These are phyloP conservation scores for Paulownia fortunei DNA, from an alignment of 257 asterid genomes.

Conservation along the genomic window DNA sequence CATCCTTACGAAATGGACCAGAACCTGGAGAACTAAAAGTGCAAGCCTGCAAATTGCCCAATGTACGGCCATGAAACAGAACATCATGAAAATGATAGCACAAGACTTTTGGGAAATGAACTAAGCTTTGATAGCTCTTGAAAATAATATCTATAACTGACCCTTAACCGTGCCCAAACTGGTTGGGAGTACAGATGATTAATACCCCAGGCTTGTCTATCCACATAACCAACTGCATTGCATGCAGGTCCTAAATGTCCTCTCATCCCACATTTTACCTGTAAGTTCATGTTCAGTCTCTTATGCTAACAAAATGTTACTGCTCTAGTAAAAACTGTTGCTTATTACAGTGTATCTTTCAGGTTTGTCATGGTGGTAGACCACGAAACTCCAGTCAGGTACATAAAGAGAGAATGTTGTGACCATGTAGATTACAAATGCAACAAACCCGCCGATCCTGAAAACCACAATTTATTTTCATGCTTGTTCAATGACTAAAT, in stretches of 20 bases:
- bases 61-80: conserved; percentile 2
- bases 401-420: conserved; percentile 70
- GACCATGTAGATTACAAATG: conserved; percentile 68
- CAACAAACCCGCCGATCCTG: conserved; percentile 76
- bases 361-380: conserved; percentile 24
- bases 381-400: conserved; percentile 81
- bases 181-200: conserved; percentile 80
- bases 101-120: background rate
- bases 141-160: background rate
- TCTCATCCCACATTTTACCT: conserved; percentile 97
- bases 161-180: conserved; percentile 73
- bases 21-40: conserved; percentile 71
- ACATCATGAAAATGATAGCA: background rate
- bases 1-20: conserved; percentile 66
- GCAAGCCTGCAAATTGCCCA: conserved; percentile 62
- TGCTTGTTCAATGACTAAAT: background rate
- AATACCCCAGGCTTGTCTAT: conserved; percentile 87
- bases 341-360: conserved; percentile 54
- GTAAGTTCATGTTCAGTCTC: conserved; percentile 4
- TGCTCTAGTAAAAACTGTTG: background rate
- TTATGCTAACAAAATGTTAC: background rate
- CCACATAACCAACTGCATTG: conserved; percentile 91
- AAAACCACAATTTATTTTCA: background rate
- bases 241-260: conserved; percentile 94
- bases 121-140: background rate